These are phyloP conservation scores for Calvatia gigantea DNA, from an alignment of 768 basidiomycete species.

Conservation along the genomic window DNA sequence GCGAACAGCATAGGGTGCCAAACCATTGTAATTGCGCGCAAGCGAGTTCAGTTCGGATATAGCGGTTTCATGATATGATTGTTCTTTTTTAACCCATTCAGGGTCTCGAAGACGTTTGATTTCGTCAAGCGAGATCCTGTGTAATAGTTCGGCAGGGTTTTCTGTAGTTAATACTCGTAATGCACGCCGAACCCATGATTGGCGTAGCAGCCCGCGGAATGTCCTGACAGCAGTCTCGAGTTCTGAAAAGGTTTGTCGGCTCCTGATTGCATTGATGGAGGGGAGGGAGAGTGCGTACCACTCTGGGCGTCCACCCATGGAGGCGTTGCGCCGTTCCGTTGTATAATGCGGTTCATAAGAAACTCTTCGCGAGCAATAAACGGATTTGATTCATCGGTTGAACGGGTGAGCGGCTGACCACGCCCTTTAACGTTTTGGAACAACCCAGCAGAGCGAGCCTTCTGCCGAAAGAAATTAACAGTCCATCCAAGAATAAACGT, in stretches of 20 bases:
- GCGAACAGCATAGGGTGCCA: slow-evolving; percentile 78
- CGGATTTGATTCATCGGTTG: slow-evolving; percentile 43
- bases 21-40: slow-evolving; percentile 74
- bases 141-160: slow-evolving; percentile 36
- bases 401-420: slow-evolving; percentile 36
- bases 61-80: slow-evolving; percentile 63
- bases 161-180: slow-evolving; percentile 55
- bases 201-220: slow-evolving; percentile 62
- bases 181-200: slow-evolving; percentile 75
- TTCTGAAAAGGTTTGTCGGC: slow-evolving; percentile 34
- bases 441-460: slow-evolving; percentile 60
- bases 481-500: neutral
- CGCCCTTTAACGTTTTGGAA: slow-evolving; percentile 74
- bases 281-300: slow-evolving; percentile 35
- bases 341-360: slow-evolving; percentile 82
- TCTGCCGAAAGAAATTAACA: slow-evolving; percentile 31
- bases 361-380: slow-evolving; percentile 76
- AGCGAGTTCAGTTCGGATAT: slow-evolving; percentile 70
- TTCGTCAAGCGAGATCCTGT: slow-evolving; percentile 29
- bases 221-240: slow-evolving; percentile 57
- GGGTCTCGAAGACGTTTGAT: slow-evolving; percentile 50
- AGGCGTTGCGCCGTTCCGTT: slow-evolving; percentile 77
- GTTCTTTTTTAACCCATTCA: slow-evolving; percentile 70
- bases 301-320: slow-evolving; percentile 85
- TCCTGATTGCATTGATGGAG: neutral